A percentile compares a stretch with the other conserved stretches of the same genome.
phyloP scores from a whole-genome alignment of 169 alveolate species.

The Eimeria tenella region DNA sequence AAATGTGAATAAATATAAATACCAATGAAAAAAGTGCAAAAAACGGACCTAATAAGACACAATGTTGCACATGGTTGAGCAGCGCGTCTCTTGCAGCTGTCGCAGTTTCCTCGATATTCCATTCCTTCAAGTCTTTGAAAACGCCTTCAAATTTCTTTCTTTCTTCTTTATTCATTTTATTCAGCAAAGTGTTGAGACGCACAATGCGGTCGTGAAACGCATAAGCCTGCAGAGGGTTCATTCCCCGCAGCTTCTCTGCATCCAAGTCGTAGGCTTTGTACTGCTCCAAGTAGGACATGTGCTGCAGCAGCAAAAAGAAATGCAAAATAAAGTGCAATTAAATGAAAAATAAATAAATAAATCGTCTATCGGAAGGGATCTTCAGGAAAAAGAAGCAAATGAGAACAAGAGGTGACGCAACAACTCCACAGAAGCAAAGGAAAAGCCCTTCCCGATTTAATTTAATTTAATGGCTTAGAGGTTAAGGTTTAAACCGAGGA shows the following conservation, averaged over 20 bases:
- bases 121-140: neutral
- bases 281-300: constrained; percentile 41
- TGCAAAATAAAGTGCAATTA: neutral
- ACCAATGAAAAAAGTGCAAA: neutral
- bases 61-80: constrained; percentile 20
- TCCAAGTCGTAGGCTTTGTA: neutral
- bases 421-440: too few relatives aligned
- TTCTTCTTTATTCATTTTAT: neutral
- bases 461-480: too few relatives aligned
- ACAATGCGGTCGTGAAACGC: neutral
- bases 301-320: neutral
- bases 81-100: constrained; percentile 18
- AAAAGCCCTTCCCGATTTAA: too few relatives aligned
- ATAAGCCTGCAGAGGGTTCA: constrained; percentile 25
- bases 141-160: constrained; percentile 1
- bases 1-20: too few relatives aligned
- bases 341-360: neutral
- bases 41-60: constrained; percentile 12
- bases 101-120: neutral
- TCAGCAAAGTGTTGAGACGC: neutral
- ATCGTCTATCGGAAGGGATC: neutral
- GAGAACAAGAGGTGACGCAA: too few relatives aligned
- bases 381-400: neutral
- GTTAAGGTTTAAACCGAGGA: neutral
- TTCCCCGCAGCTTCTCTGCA: neutral